phyloP scores from a whole-genome alignment of 306 rosid genomes.

The Inga oerstediana region DNA sequence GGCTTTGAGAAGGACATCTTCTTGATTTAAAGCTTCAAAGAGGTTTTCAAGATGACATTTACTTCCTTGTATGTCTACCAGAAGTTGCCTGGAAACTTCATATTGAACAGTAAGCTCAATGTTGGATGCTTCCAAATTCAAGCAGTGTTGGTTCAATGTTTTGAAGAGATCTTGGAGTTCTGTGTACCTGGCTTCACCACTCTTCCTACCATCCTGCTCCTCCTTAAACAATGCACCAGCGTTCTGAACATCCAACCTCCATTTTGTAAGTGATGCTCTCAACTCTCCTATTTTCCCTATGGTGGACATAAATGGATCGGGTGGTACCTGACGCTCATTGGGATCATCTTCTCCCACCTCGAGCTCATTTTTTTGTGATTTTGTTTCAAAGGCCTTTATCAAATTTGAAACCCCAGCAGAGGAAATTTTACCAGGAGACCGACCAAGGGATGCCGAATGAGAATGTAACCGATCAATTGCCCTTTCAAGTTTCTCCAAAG shows the following conservation, averaged over 20 bases:
- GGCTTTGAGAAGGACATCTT: slow-evolving; percentile 49
- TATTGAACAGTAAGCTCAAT: slow-evolving; percentile 74
- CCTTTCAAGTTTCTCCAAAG: slow-evolving; percentile 65
- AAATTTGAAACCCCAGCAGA: slow-evolving; percentile 72
- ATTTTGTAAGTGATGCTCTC: slow-evolving; percentile 59
- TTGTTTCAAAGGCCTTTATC: slow-evolving; percentile 87
- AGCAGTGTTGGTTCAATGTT: slow-evolving; percentile 62
- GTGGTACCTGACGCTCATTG: slow-evolving; percentile 42
- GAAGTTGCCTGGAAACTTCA: slow-evolving; percentile 64
- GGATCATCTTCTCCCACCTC: slow-evolving; percentile 49
- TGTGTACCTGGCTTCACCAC: slow-evolving; percentile 42
- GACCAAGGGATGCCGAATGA: slow-evolving; percentile 47
- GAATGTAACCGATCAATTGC: slow-evolving; percentile 54
- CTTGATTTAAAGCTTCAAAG: slow-evolving; percentile 57
- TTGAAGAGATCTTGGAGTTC: slow-evolving; percentile 59
- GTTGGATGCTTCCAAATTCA: slow-evolving; percentile 64
- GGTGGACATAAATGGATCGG: slow-evolving; percentile 48
- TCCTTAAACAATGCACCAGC: slow-evolving; percentile 57
- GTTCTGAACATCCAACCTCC: slow-evolving; percentile 57
- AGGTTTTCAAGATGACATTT: slow-evolving; percentile 60
- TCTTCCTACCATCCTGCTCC: slow-evolving; percentile 63
- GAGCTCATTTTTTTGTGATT: slow-evolving; percentile 59
- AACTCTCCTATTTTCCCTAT: slow-evolving; percentile 60
- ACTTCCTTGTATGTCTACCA: slow-evolving; percentile 53
- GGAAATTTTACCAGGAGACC: slow-evolving; percentile 50